Evolutionary conservation across 148 eudicot species (phyloP), one percentile per base, ranked within the genome.

Genomic region (Rhododendron simsii): DNA sequence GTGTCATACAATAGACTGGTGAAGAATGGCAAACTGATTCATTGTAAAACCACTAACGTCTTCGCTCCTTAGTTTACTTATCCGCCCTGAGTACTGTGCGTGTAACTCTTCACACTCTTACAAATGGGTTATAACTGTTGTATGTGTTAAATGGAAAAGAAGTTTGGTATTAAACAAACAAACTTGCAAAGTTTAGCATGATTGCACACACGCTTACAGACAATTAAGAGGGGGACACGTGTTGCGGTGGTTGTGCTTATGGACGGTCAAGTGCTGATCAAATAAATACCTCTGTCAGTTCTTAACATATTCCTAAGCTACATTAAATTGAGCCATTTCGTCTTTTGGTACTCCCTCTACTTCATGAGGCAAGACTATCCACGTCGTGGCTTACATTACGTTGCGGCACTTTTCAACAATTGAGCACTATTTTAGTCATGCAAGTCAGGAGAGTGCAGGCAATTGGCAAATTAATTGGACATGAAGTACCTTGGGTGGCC

Each of bases 201-300:
- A 11, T 10, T 26, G 61, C 61, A 55, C 61, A 8, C 18, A 18
- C 5, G 3, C 61, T 55, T 55, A 13, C 76, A 28, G 6, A 2
- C 45, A 41, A 16, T 26, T 7, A 50, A 79, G 23, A 16, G n/a
- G 48, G 28, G 3, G 16, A 48, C 4, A 3, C 20, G 0, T 74
- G 23, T 12, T 69, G 37, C 20, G 2, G 41, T 13, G 53, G 2
- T 21, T 4, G 77, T 83, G 85, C 85, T 83, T 45, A 83, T 47
- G 55, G 85, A 83, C 85, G 85, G 85, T 83, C 85, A 50, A 67
- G 85, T 83, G 61, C 79, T 84, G 63, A 74, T 84, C 18, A 84
- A 20, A 73, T 84, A n/a, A 1, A 41, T 41, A 41, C 4, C 14
- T 67, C 41, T 6, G 8, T 69, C 78, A 84, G 79, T 23, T 45